Conservation (phyloP, 108 stramenopile species). For the Discostella stelligeroides region DNA sequence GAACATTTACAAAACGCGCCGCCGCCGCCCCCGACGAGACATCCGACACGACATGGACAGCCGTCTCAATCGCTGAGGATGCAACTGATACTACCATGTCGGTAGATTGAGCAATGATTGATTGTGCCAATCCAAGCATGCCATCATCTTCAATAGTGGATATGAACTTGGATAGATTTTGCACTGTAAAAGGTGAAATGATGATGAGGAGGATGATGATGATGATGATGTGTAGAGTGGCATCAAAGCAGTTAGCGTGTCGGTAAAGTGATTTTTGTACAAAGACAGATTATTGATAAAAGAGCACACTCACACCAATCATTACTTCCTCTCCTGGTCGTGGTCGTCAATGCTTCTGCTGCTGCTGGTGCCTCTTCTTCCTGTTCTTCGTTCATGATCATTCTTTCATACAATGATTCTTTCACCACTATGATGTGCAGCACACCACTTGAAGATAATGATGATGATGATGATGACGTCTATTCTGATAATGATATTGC, state of each 20-base stretch:
- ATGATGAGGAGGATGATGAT: too few relatives aligned
- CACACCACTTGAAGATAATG: too few relatives aligned
- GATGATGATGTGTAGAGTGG: background rate
- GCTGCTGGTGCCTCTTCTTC: too few relatives aligned
- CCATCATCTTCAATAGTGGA: conserved; percentile 29
- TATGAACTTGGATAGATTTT: conserved; percentile 1
- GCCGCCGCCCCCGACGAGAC: background rate
- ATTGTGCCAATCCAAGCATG: conserved; percentile 19
- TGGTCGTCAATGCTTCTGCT: background rate
- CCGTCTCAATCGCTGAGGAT: conserved; percentile 3
- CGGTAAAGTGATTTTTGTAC: background rate
- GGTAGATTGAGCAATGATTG: conserved; percentile 16
- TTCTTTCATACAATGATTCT: too few relatives aligned
- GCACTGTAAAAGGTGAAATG: background rate
- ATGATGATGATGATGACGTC: too few relatives aligned
- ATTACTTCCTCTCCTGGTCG: background rate
- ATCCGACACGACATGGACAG: conserved; percentile 15
- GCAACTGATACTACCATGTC: conserved; percentile 11
- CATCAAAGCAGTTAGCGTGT: background rate
- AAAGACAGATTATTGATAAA: too few relatives aligned
- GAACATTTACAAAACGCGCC: background rate
- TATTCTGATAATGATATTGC: too few relatives aligned
- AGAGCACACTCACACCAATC: background rate
- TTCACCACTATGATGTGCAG: too few relatives aligned
- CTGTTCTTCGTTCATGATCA: too few relatives aligned